Evolutionary conservation across 371 early-diverging fungal species (phyloP), one percentile per base, ranked within the genome.

Genomic region (Rhizopus sp.): DNA sequence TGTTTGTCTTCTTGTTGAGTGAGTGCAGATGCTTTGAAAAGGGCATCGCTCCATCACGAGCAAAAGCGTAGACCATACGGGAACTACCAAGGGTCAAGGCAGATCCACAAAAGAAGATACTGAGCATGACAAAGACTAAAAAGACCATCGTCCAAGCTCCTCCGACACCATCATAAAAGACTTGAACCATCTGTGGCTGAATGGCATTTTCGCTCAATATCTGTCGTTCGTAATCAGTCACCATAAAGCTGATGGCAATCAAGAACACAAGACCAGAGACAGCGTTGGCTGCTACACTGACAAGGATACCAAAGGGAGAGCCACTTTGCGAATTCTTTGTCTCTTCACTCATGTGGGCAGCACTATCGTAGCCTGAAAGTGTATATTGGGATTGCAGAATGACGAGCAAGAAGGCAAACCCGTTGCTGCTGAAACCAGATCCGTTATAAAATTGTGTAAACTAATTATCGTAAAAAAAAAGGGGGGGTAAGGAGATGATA

Each of bases 271-370:
- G 75, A 53, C 87, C 88, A 34, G 82, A 73, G 32, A 78, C 31
- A 16, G 78, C 75, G 17, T 82, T 81, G 33, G 86, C 80, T 29
- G 77, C 77, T 54, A 88, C 83, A 30, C 87, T 78, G 49, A 70
- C 63, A 54, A 87, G 70, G 38, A 90, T 85, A 41, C 83, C 88
- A 52, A 75, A 76, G 31, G 90, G 88, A 2, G 78, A 75, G 7
- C 78, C 75, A 3, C 51, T 67, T 53, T 75, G 75, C 8, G 88
- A 82, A 53, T 84, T 79, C 42, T 85, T 74, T 6, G 90, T 88
- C 61, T 90, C 90, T 76, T 90, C 90, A 34, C 80, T 71, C 82
- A 90, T 86, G 66, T 88, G 90, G 6, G 88, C 88, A 30, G 88
- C 84, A 56, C 78, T 78, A 48, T 90, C 90, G 60, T 88, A 90